phyloP scores from a whole-genome alignment of 2,329 filamentous ascomycete genomes.

The Fusarium torreyae region DNA sequence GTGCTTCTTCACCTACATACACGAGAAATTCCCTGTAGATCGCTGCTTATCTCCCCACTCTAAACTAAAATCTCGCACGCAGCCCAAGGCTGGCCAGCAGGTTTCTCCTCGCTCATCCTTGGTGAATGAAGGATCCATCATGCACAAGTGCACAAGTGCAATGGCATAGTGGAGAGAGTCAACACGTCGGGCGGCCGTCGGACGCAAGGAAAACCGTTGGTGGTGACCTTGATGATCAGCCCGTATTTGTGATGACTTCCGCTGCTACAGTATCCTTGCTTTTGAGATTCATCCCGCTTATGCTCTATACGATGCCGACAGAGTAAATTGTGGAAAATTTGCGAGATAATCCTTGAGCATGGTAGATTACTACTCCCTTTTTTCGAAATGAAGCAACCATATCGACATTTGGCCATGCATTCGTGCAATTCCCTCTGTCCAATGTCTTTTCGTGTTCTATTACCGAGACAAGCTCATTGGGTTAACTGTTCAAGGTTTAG shows the following conservation, averaged over 20 bases:
- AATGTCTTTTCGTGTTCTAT: not conserved
- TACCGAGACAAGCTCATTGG: slow-evolving; percentile 8
- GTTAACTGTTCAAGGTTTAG: not conserved
- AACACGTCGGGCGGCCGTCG: not conserved
- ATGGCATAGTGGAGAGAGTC: slow-evolving; percentile 2
- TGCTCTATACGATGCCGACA: slow-evolving; percentile 3
- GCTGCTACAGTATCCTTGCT: slow-evolving; percentile 11
- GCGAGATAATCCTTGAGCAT: not conserved
- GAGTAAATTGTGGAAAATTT: not conserved
- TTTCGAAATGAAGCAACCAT: not conserved
- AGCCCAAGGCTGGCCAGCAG: slow-evolving; percentile 14
- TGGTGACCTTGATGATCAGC: slow-evolving; percentile 18
- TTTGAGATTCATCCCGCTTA: not conserved
- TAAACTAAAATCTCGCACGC: slow-evolving; percentile 19
- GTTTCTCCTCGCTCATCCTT: not conserved
- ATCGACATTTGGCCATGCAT: not conserved
- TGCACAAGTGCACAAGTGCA: not conserved
- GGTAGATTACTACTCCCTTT: not conserved
- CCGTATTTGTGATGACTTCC: slow-evolving; percentile 17
- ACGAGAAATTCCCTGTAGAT: slow-evolving; percentile 31
- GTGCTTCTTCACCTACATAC: slow-evolving; percentile 27
- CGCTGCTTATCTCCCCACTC: slow-evolving; percentile 20
- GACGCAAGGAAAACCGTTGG: not conserved
- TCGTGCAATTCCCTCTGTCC: not conserved
- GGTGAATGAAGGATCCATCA: not conserved